These are phyloP conservation scores for Tetrapisispora fleetii DNA, from an alignment of 805 yeast genomes.

Conservation along the genomic window DNA sequence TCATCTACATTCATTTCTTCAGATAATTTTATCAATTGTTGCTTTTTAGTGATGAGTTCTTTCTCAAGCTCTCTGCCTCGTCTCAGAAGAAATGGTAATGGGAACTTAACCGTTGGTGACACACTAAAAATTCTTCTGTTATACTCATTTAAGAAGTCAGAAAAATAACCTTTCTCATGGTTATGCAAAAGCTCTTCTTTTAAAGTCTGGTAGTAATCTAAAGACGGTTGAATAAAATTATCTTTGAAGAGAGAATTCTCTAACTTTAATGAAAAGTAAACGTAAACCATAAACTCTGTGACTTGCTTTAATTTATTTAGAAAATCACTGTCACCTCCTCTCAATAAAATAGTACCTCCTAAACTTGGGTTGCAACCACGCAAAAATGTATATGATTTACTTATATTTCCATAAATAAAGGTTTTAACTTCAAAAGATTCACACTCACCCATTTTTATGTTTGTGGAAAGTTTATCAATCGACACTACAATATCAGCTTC, in stretches of 20 bases:
- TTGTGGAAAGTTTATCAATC: slow-evolving; percentile 70
- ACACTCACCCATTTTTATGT: slow-evolving; percentile 68
- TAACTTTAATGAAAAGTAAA: slow-evolving; percentile 65
- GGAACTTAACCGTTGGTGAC: slow-evolving; percentile 76
- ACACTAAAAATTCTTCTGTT: slow-evolving; percentile 55
- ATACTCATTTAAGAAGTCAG: slow-evolving; percentile 33
- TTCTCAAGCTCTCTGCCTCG: slow-evolving; percentile 46
- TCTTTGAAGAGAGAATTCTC: slow-evolving; percentile 71
- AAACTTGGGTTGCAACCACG: slow-evolving; percentile 62
- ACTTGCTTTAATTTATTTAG: slow-evolving; percentile 66
- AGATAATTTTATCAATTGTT: slow-evolving; percentile 8
- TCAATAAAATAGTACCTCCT: slow-evolving; percentile 79
- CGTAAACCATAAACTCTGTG: slow-evolving; percentile 69
- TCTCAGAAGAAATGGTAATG: slow-evolving; percentile 52
- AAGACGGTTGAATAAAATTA: slow-evolving; percentile 46
- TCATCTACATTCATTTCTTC: slow-evolving; percentile 19
- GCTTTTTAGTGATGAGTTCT: slow-evolving; percentile 22
- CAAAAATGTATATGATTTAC: slow-evolving; percentile 69
- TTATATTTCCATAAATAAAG: slow-evolving; percentile 43
- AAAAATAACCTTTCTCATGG: slow-evolving; percentile 25
- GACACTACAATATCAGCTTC: slow-evolving; percentile 79
- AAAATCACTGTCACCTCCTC: slow-evolving; percentile 62
- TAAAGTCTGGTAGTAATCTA: slow-evolving; percentile 26
- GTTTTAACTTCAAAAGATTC: slow-evolving; percentile 59
- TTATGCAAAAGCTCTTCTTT: slow-evolving; percentile 11